Conservation (phyloP, 2,329 filamentous ascomycete species). For the Aspergillus viridinutans region DNA sequence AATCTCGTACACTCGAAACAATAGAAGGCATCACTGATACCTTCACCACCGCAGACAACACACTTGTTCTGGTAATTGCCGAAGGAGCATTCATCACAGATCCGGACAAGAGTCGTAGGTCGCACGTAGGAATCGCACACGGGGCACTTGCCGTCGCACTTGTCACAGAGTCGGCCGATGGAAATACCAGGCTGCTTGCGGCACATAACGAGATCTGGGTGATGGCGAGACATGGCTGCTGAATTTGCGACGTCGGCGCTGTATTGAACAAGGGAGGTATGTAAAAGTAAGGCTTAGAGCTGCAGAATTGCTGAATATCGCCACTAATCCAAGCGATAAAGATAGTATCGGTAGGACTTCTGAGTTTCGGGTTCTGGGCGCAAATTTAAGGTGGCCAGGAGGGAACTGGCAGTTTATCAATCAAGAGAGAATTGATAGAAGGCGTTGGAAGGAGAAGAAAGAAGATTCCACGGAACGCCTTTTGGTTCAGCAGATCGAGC, state of each 20-base stretch:
- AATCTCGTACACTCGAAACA: slow-evolving; percentile 97
- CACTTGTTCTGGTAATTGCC: slow-evolving; percentile 99
- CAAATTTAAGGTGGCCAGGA: not conserved
- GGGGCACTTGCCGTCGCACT: slow-evolving; percentile 98
- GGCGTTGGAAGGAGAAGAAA: slow-evolving; percentile 14
- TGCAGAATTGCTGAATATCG: not conserved
- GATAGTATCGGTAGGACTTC: not conserved
- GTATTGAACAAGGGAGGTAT: not conserved
- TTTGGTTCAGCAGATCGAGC: slow-evolving; percentile 41
- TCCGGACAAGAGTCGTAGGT: slow-evolving; percentile 92
- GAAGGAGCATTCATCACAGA: slow-evolving; percentile 99
- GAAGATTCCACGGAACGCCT: slow-evolving; percentile 30
- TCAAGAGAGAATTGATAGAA: slow-evolving; percentile 5
- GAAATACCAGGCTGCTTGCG: slow-evolving; percentile 97
- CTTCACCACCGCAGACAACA: slow-evolving; percentile 96
- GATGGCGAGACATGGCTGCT: slow-evolving; percentile 78
- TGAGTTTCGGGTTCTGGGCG: not conserved
- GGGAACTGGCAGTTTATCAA: not conserved
- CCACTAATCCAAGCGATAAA: not conserved
- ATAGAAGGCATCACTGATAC: slow-evolving; percentile 97
- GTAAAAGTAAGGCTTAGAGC: not conserved
- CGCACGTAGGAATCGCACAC: slow-evolving; percentile 99
- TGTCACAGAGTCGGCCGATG: slow-evolving; percentile 98
- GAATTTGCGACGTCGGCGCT: not conserved
- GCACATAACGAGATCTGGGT: slow-evolving; percentile 99